These are phyloP conservation scores for Candida tetrigidarum DNA, from an alignment of 1,139 yeast species.

Conservation along the genomic window DNA sequence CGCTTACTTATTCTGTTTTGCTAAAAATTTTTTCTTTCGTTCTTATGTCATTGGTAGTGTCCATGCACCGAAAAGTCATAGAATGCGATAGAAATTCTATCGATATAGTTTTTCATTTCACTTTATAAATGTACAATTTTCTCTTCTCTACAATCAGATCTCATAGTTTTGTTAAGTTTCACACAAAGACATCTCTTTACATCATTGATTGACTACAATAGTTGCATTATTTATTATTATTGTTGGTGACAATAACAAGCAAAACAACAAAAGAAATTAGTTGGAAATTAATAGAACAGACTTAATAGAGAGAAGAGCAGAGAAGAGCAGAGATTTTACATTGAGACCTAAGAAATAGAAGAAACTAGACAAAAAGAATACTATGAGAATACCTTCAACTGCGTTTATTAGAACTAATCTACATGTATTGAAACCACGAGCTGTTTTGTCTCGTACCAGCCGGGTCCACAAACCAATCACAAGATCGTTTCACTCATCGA, in stretches of 20 bases:
- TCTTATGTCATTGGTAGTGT: constrained; percentile 4
- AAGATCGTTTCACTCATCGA: constrained; percentile 33
- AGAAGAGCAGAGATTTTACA: background rate
- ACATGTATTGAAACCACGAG: constrained; percentile 1
- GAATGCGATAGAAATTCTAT: constrained; percentile 6
- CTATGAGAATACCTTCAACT: constrained; percentile 11
- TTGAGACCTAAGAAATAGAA: background rate
- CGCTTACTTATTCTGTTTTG: constrained; percentile 2
- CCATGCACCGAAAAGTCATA: background rate
- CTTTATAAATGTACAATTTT: constrained; percentile 3
- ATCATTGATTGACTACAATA: too few species aligned
- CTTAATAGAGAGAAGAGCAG: too few species aligned
- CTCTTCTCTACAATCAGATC: background rate
- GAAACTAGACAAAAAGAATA: background rate
- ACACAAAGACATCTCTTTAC: too few species aligned
- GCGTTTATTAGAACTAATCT: constrained; percentile 7
- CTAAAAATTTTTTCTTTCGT: too few species aligned
- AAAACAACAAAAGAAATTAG: too few species aligned
- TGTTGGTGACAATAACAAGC: too few species aligned
- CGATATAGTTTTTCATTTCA: background rate
- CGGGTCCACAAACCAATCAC: constrained; percentile 1
- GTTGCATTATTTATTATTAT: too few species aligned
- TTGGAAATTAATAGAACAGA: too few species aligned
- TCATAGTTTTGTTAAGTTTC: too few species aligned
- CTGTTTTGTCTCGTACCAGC: background rate